Evolutionary conservation across 225 moss, liverwort and hornwort species (phyloP), one percentile per base, ranked within the genome.

Genomic region (Polytrichum formosum): DNA sequence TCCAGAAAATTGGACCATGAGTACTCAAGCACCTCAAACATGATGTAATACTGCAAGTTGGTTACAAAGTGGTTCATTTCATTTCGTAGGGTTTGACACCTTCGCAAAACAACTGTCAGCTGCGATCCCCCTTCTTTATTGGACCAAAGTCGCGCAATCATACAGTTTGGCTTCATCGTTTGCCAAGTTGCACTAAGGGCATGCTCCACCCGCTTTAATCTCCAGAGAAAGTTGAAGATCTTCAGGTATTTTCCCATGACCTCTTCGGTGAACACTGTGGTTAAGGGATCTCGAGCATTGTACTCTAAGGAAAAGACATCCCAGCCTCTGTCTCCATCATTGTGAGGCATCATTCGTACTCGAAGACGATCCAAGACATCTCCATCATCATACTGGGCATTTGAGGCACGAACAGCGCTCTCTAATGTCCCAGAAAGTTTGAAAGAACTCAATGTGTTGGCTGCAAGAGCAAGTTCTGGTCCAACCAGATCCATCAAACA

Each of bases 11-110:
- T 92, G 46, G 98, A 92, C 98, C 98, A 98, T 62, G 98, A 98
- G 54, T 92, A 98, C 64, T 98, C 98, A 5, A 98, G 83, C 65
- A 98, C 98, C 83, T 98, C 98, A 68, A 98, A 98, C 98, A 98
- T 98, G 54, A 98, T 98, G 56, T 98, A 98, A 73, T 98, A 98
- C 78, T 98, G 98, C 9, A 98, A 82, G 77, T 98, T 98, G 28
- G 94, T 98, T 61, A 98, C 98, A 66, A 98, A 98, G 79, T 98
- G 98, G 71, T 98, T 98, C 98, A 98, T 98, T 78, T 98, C 98
- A 74, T 94, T 98, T 72, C 98, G 84, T 61, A 98, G 76, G 35
- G 98, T 98, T 87, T 98, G 98, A 66, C 98, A 98, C 73, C 98
- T 83, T 85, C 94, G 88, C 71, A 98, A 76, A 6, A 98, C 94